These are phyloP conservation scores for Populus pruinosa DNA, from an alignment of 345 rosid genomes.

Conservation along the genomic window DNA sequence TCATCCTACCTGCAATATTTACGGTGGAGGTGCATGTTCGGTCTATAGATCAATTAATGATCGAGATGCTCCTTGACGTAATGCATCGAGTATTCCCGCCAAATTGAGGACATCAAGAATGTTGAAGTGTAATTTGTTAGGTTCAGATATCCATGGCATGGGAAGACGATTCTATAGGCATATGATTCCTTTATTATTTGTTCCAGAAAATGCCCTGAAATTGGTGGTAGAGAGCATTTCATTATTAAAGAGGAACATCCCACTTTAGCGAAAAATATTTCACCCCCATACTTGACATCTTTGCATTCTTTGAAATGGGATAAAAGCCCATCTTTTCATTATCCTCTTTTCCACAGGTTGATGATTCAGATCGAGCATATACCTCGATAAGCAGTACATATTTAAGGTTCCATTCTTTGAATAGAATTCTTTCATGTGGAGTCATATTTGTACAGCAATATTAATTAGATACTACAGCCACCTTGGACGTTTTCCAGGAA, in stretches of 20 bases:
- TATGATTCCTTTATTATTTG: constrained; percentile 24
- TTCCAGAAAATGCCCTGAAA: background rate
- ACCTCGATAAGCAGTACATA: background rate
- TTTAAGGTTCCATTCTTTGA: background rate
- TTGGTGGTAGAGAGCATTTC: background rate
- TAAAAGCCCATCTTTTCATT: background rate
- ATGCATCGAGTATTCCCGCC: background rate
- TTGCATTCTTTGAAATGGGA: constrained; percentile 1
- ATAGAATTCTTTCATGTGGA: background rate
- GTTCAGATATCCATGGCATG: constrained; percentile 20
- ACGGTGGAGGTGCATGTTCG: background rate
- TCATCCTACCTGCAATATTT: background rate
- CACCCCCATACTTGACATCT: background rate
- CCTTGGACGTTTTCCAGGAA: constrained; percentile 22
- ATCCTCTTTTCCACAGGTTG: background rate
- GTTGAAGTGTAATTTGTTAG: constrained; percentile 1
- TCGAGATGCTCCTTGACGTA: constrained; percentile 12
- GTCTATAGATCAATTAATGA: constrained; percentile 10
- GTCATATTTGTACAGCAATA: constrained; percentile 16
- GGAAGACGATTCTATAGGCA: constrained; percentile 22
- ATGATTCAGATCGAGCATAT: constrained; percentile 29
- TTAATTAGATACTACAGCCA: background rate
- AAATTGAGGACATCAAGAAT: background rate
- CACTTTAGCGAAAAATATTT: background rate
- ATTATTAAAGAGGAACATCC: constrained; percentile 19